Percentiles rank a stretch among this genome's conserved stretches.
Conservation (phyloP, 441 rosid species). For the Aleurites moluccanus region DNA sequence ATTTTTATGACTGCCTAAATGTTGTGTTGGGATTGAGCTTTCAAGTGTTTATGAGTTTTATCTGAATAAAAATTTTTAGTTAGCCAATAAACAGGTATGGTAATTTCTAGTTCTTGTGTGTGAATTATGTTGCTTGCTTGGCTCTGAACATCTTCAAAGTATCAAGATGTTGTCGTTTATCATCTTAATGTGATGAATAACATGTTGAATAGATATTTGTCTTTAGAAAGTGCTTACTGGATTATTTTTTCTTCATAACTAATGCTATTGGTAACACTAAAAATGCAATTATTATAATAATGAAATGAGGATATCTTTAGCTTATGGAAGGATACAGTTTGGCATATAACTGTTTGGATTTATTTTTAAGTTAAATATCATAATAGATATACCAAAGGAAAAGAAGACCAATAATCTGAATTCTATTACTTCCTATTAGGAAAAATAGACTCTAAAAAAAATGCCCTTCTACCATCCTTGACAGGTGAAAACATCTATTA, state of each 20-base stretch:
- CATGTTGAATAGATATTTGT: background rate
- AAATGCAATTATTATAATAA: background rate
- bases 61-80: background rate
- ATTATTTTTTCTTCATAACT: background rate
- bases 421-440: background rate
- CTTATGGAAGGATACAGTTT: background rate
- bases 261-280: background rate
- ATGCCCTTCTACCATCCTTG: background rate
- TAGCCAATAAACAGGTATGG: background rate
- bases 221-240: background rate
- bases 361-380: background rate
- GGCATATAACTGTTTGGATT: background rate
- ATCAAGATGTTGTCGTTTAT: background rate
- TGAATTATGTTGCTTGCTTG: background rate
- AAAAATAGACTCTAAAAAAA: background rate
- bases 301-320: background rate
- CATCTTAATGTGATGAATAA: background rate
- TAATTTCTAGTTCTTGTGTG: background rate
- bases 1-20: background rate
- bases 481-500: too few species aligned
- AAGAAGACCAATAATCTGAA: background rate
- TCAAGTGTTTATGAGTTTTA: background rate
- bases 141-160: background rate
- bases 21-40: background rate
- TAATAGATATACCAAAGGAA: background rate